Evolutionary conservation across 1,139 yeast genomes (phyloP).

Genomic region (Zygosaccharomyces pseudobailii): DNA sequence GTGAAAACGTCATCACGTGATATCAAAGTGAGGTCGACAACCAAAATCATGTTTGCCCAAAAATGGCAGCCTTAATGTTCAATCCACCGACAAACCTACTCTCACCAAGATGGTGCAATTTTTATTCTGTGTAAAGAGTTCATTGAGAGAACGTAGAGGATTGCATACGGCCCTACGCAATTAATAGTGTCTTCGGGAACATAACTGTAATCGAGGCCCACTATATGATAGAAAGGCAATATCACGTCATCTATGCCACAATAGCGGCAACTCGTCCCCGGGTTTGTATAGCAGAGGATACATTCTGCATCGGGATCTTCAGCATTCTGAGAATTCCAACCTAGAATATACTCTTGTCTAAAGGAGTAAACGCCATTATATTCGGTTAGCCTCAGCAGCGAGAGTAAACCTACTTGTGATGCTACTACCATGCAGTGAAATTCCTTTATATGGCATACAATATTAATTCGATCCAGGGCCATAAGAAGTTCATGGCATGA

Average conservation of each 20-base stretch:
- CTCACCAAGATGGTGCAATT: constrained; percentile 95
- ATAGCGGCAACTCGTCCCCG: background rate
- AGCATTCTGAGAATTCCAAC: constrained; percentile 24
- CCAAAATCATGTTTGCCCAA: too few relatives aligned
- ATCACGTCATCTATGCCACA: constrained; percentile 19
- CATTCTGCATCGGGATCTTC: constrained; percentile 5
- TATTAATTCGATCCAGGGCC: constrained; percentile 43
- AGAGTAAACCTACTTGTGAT: constrained; percentile 49
- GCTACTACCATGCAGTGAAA: constrained; percentile 49
- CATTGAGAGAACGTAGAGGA: constrained; percentile 12
- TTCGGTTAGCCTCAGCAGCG: constrained; percentile 49
- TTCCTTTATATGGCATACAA: constrained; percentile 46
- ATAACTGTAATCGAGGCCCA: constrained; percentile 21
- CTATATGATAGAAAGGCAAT: constrained; percentile 17
- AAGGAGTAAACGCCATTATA: constrained; percentile 51
- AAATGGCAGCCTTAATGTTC: too few relatives aligned
- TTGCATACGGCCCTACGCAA: constrained; percentile 13
- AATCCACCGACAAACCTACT: constrained; percentile 28
- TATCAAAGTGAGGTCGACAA: background rate
- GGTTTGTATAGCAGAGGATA: constrained; percentile 4
- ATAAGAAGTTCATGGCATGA: constrained; percentile 35
- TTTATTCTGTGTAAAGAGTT: constrained; percentile 24
- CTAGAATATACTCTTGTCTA: constrained; percentile 39
- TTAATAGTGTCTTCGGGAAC: constrained; percentile 12
- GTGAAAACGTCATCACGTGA: background rate